Evolutionary conservation across 1,284 basidiomycete genomes (phyloP).

Genomic region (Testicularia cyperi): DNA sequence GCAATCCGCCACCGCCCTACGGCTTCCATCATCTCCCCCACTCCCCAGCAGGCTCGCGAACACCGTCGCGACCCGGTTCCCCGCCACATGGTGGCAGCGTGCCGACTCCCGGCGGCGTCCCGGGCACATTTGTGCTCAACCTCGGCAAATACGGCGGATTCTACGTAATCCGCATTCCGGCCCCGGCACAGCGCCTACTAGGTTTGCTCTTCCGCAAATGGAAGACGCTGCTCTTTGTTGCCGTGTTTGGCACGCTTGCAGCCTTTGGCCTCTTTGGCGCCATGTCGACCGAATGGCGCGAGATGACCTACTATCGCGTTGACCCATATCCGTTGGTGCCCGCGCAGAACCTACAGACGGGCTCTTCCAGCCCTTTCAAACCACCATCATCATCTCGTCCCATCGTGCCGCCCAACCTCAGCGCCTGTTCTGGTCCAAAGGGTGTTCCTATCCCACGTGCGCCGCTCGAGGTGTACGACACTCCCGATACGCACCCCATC

Average conservation of each 20-base stretch:
- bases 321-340: conserved; percentile 54
- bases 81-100: conserved; percentile 52
- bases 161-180: conserved; percentile 45
- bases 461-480: conserved; percentile 48
- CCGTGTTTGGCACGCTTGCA: conserved; percentile 41
- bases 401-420: conserved; percentile 44
- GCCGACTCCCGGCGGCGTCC: conserved; percentile 30
- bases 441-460: conserved; percentile 46
- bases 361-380: conserved; percentile 29
- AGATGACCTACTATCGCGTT: conserved; percentile 59
- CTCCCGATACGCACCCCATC: conserved; percentile 53
- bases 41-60: conserved; percentile 44
- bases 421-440: conserved; percentile 51
- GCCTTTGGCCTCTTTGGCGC: conserved; percentile 54
- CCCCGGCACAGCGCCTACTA: conserved; percentile 35
- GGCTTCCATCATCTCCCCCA: conserved; percentile 50
- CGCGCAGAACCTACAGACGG: conserved; percentile 9
- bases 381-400: conserved; percentile 35
- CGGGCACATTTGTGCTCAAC: conserved; percentile 50
- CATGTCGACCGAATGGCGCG: conserved; percentile 58
- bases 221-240: conserved; percentile 54
- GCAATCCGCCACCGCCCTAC: conserved; percentile 52
- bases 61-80: conserved; percentile 43
- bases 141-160: conserved; percentile 51
- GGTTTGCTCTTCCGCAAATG: conserved; percentile 47